Percentiles rank a stretch among this genome's conserved stretches.
Conservation (phyloP, 1,284 basidiomycete genomes). For the Apiotrichum brassicae region DNA sequence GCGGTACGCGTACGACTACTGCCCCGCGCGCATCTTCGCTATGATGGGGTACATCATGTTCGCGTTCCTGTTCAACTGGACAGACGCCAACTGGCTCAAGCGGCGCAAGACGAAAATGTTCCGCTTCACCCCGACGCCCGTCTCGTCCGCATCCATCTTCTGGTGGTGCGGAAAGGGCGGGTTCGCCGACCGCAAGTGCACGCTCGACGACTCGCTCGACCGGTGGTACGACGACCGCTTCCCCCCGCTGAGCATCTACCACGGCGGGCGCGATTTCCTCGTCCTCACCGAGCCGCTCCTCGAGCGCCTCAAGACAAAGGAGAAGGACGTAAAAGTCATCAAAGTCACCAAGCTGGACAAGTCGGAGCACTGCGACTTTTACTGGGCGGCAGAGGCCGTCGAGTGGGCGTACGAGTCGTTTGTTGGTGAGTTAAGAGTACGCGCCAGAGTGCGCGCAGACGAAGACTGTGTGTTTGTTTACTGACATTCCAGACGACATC, state of each 20-base stretch:
- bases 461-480: neutral
- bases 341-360: constrained; percentile 52
- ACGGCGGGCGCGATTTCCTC: constrained; percentile 52
- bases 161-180: constrained; percentile 60
- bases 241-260: constrained; percentile 55
- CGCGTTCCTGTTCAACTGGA: constrained; percentile 56
- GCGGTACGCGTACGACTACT: constrained; percentile 56
- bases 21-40: constrained; percentile 50
- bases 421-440: constrained; percentile 32
- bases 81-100: constrained; percentile 56
- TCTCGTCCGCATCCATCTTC: constrained; percentile 52
- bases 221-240: constrained; percentile 56
- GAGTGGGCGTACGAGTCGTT: constrained; percentile 53
- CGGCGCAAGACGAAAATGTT: constrained; percentile 59
- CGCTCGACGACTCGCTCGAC: constrained; percentile 51
- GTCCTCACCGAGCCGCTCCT: constrained; percentile 52
- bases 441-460: no score
- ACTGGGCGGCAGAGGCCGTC: constrained; percentile 57
- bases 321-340: constrained; percentile 52
- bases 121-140: constrained; percentile 58
- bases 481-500: constrained; percentile 30
- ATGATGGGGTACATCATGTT: constrained; percentile 53
- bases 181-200: constrained; percentile 55
- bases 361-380: constrained; percentile 51
- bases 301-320: constrained; percentile 49